Percentiles rank a stretch among this genome's conserved stretches.
These are phyloP conservation scores for Mycena citricolor DNA, from an alignment of 1,284 basidiomycete species.

Conservation along the genomic window DNA sequence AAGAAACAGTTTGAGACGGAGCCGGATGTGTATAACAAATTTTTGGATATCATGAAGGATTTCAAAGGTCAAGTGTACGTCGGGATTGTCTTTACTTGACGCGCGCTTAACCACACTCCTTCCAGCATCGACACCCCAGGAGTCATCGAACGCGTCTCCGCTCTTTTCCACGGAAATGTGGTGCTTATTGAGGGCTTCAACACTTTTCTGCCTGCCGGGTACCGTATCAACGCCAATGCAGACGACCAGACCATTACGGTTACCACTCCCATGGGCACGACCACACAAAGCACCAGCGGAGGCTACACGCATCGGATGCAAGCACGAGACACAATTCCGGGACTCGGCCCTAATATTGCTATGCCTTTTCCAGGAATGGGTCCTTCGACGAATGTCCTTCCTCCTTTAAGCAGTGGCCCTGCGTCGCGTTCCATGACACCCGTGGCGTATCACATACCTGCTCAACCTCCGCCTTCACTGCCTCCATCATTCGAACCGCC, in stretches of 20 bases:
- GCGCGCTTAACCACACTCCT: slow-evolving; percentile 9
- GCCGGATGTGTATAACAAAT: slow-evolving; percentile 96
- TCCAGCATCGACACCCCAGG: slow-evolving; percentile 96
- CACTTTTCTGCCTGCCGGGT: slow-evolving; percentile 95
- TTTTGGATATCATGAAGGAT: slow-evolving; percentile 99
- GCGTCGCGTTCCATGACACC: slow-evolving; percentile 48
- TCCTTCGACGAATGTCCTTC: slow-evolving; percentile 17
- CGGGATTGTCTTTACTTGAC: slow-evolving; percentile 8
- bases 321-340: slow-evolving; percentile 25
- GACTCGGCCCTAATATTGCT: slow-evolving; percentile 24
- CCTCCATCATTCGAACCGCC: slow-evolving; percentile 40
- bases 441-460: slow-evolving; percentile 32
- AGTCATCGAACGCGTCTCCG: slow-evolving; percentile 96
- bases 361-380: slow-evolving; percentile 19
- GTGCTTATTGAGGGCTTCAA: slow-evolving; percentile 98
- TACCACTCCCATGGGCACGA: slow-evolving; percentile 22
- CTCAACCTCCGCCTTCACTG: slow-evolving; percentile 9
- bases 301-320: too few species aligned
- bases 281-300: too few species aligned
- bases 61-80: slow-evolving; percentile 93
- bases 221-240: slow-evolving; percentile 89
- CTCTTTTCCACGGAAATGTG: slow-evolving; percentile 92
- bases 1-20: slow-evolving; percentile 91
- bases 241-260: slow-evolving; percentile 65
- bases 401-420: slow-evolving; percentile 28